Base-by-base conservation (phyloP, 129 eudicot genomes). In the Kitagawia praeruptora region DNA sequence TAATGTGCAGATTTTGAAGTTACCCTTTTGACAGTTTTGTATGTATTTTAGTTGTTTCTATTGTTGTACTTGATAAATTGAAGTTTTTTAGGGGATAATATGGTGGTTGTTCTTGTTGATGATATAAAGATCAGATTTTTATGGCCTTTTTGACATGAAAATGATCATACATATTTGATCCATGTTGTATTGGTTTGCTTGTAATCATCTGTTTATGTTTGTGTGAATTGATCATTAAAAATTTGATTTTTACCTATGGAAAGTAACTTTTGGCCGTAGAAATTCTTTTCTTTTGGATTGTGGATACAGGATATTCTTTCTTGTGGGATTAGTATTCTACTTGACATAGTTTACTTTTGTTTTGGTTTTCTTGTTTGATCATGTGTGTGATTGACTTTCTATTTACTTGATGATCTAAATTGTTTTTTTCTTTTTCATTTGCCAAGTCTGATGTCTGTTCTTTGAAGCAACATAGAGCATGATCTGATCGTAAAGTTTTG, bases 1-100 rank as follows among this genome's bases (percentile, higher is more conserved):
- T 70, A 91, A 88, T 87, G 93, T 90, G 81, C 78, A 82, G 84
- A 86, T 61, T 81, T 42, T 72, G 41, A 79, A 81, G 79, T 85
- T 39, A 76, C 79, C 77, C 80, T 28, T 79, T 49, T 44, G 51
- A 48, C 13, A 75, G n/a, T 75, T 47, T 46, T 16, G 19, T n/a
- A 41, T 77, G 21, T 27, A 44, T 45, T 79, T 70, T 73, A 42
- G 51, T 78, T 76, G 63, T 70, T 15, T 80, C 53, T 78, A 39
- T 70, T 39, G 15, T 79, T 56, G 64, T 80, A 47, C 19, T 67
- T 80, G 83, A 66, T 82, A 61, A 79, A 61, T 83, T 80, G 41
- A 28, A 80, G 82, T 84, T 85, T 72, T 81, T 56, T 83, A 51
- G 37, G 81, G 83, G 84, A 80, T 87, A 54, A 72, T 77, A 74